Evolutionary conservation across 805 yeast genomes (phyloP).

Genomic region (Starmerella gropengiesseri): DNA sequence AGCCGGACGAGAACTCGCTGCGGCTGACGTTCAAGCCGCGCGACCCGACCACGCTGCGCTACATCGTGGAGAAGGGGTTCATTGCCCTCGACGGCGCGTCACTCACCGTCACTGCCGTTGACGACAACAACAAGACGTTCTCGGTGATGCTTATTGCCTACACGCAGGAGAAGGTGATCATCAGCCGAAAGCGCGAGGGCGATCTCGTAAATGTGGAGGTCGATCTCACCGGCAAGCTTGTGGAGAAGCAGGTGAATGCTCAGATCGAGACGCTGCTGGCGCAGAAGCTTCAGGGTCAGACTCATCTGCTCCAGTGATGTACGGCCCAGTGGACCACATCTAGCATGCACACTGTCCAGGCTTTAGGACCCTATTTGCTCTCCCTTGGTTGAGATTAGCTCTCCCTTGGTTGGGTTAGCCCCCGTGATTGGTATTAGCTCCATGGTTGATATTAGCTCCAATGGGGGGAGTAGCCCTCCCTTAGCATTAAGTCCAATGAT

Average conservation of each 20-base stretch:
- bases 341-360: too few relatives aligned
- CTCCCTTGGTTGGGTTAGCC: too few relatives aligned
- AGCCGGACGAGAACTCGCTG: slow-evolving; percentile 62
- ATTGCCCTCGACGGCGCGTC: slow-evolving; percentile 89
- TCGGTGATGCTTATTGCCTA: slow-evolving; percentile 85
- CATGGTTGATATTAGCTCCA: too few relatives aligned
- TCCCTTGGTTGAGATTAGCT: too few relatives aligned
- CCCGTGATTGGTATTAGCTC: too few relatives aligned
- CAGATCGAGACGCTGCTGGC: slow-evolving; percentile 26
- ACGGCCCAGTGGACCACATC: too few relatives aligned
- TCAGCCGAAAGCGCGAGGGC: slow-evolving; percentile 55
- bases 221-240: slow-evolving; percentile 82
- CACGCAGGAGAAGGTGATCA: slow-evolving; percentile 70
- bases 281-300: neutral
- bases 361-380: too few relatives aligned
- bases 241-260: slow-evolving; percentile 68
- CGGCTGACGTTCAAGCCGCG: slow-evolving; percentile 62
- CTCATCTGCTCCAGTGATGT: neutral
- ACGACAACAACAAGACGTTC: slow-evolving; percentile 47
- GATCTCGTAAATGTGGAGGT: slow-evolving; percentile 81
- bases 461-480: too few relatives aligned
- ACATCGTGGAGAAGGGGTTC: slow-evolving; percentile 91
- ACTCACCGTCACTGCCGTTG: slow-evolving; percentile 73
- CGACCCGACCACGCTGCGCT: slow-evolving; percentile 48
- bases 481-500: too few relatives aligned